Evolutionary conservation across 2,329 filamentous ascomycete genomes (phyloP).

Genomic region (Fusarium subglutinans): DNA sequence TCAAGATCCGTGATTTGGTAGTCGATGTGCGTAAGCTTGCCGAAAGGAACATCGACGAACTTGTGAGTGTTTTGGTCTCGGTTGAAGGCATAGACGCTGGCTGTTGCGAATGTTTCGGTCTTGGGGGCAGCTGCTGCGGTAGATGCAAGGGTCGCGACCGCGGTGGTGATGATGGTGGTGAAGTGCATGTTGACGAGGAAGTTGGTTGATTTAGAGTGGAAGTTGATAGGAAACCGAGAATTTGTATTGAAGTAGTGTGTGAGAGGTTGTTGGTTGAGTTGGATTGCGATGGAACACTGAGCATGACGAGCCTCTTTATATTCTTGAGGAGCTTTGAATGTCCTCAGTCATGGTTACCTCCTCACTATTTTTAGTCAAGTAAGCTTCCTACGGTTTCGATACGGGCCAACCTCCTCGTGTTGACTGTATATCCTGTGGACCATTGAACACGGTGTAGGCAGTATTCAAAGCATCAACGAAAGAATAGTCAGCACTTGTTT

Average conservation of each 20-base stretch:
- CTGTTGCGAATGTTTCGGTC: neutral
- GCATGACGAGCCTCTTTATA: neutral
- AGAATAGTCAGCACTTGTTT: neutral
- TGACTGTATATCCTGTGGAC: neutral
- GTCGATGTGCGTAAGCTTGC: neutral
- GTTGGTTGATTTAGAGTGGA: too few species aligned
- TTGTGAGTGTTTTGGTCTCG: neutral
- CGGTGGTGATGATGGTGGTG: neutral
- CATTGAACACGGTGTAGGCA: too few species aligned
- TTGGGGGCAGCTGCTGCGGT: neutral
- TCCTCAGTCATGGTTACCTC: neutral
- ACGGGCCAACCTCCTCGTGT: neutral
- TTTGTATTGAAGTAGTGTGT: neutral
- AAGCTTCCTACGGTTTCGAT: neutral
- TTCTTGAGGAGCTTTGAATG: rapidly evolving
- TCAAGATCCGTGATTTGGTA: neutral
- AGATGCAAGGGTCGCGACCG: neutral
- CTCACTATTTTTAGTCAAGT: neutral
- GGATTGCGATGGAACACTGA: rapidly evolving
- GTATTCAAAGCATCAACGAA: neutral
- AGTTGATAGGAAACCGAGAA: neutral
- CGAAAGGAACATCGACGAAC: neutral
- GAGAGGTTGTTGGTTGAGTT: neutral
- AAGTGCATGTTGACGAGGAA: neutral
- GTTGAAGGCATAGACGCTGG: neutral